Evolutionary conservation across 129 eudicot species (phyloP).

Genomic region (Silybum marianum): DNA sequence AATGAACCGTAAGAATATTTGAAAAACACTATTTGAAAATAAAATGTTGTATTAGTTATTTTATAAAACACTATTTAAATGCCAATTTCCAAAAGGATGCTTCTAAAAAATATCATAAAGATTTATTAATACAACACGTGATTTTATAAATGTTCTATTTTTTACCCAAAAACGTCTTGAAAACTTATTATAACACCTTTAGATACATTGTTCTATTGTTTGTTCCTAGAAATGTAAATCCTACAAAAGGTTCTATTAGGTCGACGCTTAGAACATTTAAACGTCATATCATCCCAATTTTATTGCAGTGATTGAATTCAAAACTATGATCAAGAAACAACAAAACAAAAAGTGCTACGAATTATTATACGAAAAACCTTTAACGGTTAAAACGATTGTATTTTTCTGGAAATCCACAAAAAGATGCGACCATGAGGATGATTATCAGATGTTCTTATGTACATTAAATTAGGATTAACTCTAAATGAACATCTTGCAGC

Average conservation of each 20-base stretch:
- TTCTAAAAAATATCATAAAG: too few relatives aligned
- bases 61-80: too few relatives aligned
- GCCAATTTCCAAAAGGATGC: too few relatives aligned
- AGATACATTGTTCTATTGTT: too few relatives aligned
- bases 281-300: background rate
- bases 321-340: background rate
- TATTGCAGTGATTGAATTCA: background rate
- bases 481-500: conserved; percentile 8
- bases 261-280: too few relatives aligned
- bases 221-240: background rate
- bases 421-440: conserved; percentile 18
- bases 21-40: too few relatives aligned
- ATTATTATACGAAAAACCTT: background rate
- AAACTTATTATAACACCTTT: too few relatives aligned
- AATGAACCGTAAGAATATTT: too few relatives aligned
- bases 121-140: too few relatives aligned
- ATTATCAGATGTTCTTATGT: conserved; percentile 13
- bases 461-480: conserved; percentile 25
- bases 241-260: background rate
- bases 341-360: background rate
- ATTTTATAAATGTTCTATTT: too few relatives aligned
- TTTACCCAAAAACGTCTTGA: too few relatives aligned
- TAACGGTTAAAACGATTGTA: background rate
- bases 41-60: too few relatives aligned
- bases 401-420: conserved; percentile 13